Evolutionary conservation across 257 asterid genomes (phyloP).

Genomic region (Gentiana macrophylla): DNA sequence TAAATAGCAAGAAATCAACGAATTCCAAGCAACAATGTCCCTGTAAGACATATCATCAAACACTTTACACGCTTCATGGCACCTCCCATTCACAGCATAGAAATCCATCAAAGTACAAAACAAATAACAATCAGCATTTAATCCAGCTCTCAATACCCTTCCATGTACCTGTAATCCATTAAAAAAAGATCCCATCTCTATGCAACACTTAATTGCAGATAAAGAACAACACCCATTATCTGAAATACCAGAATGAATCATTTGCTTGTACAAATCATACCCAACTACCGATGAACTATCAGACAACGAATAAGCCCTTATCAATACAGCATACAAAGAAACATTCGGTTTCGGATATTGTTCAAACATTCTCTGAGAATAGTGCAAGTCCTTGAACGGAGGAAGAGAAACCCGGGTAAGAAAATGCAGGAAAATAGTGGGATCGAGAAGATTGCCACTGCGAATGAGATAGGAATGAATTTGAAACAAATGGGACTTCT

Average conservation of each 20-base stretch:
- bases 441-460: constrained; percentile 32
- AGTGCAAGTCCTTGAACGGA: constrained; percentile 42
- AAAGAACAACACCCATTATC: constrained; percentile 46
- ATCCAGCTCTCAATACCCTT: constrained; percentile 46
- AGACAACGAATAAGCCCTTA: constrained; percentile 48
- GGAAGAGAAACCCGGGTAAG: constrained; percentile 47
- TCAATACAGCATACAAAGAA: constrained; percentile 43
- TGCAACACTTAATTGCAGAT: constrained; percentile 50
- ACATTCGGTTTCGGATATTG: constrained; percentile 38
- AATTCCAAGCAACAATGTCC: constrained; percentile 71
- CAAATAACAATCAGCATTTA: constrained; percentile 33
- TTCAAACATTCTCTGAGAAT: constrained; percentile 34
- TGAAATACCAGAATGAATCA: constrained; percentile 35
- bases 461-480: constrained; percentile 58
- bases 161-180: constrained; percentile 58
- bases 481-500: constrained; percentile 43
- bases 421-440: constrained; percentile 43
- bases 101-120: constrained; percentile 64
- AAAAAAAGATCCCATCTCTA: constrained; percentile 32
- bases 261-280: constrained; percentile 32
- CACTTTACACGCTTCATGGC: constrained; percentile 41
- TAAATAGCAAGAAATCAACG: constrained; percentile 47
- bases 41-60: constrained; percentile 59
- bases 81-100: constrained; percentile 38
- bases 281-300: constrained; percentile 33